These are phyloP conservation scores for Volvox africanus DNA, from an alignment of 139 green algal species.

Conservation along the genomic window DNA sequence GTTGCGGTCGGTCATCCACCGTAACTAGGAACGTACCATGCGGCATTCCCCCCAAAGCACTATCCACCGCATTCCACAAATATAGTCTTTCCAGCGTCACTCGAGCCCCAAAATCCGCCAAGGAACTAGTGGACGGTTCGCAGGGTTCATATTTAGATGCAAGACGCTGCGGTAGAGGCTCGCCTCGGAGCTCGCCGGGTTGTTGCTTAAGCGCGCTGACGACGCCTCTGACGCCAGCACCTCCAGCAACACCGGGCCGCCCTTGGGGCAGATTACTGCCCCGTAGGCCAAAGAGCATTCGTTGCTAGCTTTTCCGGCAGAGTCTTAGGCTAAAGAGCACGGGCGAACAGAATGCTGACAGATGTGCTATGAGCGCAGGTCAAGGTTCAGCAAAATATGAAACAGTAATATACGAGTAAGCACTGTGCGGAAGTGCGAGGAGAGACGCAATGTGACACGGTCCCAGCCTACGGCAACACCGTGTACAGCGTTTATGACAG, in stretches of 20 bases:
- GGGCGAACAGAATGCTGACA: background rate
- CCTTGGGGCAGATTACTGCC: background rate
- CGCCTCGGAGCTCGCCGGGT: background rate
- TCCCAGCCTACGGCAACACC: too few species aligned
- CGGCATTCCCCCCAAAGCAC: background rate
- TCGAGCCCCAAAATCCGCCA: conserved; percentile 35
- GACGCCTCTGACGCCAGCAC: background rate
- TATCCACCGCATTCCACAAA: background rate
- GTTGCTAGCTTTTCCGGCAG: background rate
- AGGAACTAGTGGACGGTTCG: conserved; percentile 32
- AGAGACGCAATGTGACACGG: too few species aligned
- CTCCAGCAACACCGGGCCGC: background rate
- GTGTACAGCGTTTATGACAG: too few species aligned
- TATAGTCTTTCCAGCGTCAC: conserved; percentile 50
- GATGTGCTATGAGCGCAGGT: background rate
- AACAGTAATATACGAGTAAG: background rate
- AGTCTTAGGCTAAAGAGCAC: background rate
- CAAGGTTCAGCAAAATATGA: background rate
- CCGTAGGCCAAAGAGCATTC: conserved; percentile 36
- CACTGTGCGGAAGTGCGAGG: background rate
- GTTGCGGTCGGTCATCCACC: conserved; percentile 54
- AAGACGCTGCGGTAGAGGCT: background rate
- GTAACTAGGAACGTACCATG: background rate
- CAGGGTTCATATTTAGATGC: conserved; percentile 31
- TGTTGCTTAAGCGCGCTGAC: conserved; percentile 16